Conservation (phyloP, 352 stramenopile species). For the Pelagophyceae sp. region DNA sequence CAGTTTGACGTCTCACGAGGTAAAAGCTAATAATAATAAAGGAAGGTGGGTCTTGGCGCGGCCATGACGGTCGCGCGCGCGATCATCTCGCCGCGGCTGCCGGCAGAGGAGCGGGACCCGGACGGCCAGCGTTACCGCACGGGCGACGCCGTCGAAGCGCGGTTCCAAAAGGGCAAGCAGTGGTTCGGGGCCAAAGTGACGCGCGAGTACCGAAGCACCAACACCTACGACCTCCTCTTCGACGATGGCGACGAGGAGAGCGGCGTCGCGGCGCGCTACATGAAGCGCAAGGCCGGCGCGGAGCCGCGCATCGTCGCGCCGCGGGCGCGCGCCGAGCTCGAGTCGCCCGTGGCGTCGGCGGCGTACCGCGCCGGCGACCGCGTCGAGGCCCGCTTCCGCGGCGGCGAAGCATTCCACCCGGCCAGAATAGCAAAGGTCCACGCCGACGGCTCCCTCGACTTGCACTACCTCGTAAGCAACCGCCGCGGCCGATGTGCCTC, state of each 20-base stretch:
- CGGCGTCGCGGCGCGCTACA: constrained; percentile 21
- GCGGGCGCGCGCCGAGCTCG: not conserved
- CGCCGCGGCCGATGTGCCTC: not conserved
- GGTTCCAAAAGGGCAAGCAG: constrained; percentile 28
- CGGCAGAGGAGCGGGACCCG: not conserved
- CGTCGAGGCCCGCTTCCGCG: constrained; percentile 8
- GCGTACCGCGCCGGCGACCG: constrained; percentile 4
- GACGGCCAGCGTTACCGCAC: constrained; percentile 15
- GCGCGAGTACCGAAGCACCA: constrained; percentile 28
- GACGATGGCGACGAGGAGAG: constrained; percentile 43
- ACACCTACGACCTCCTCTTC: constrained; percentile 51
- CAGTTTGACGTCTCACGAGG: too few species aligned
- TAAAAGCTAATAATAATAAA: too few species aligned
- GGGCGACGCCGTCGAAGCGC: constrained; percentile 31
- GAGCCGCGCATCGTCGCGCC: not conserved
- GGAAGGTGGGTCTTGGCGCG: too few species aligned
- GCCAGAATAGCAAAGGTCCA: not conserved
- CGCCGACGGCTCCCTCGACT: constrained; percentile 3
- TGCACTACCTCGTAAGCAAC: not conserved
- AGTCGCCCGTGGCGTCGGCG: not conserved
- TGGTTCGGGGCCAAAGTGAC: constrained; percentile 45
- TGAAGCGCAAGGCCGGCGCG: constrained; percentile 16
- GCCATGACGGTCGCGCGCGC: not conserved
- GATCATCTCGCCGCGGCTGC: constrained; percentile 5
- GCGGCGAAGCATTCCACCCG: not conserved